A percentile compares a stretch with the other conserved stretches of the same genome.
phyloP scores from a whole-genome alignment of 2,329 filamentous ascomycete genomes.

The Akanthomyces dipterigenus region DNA sequence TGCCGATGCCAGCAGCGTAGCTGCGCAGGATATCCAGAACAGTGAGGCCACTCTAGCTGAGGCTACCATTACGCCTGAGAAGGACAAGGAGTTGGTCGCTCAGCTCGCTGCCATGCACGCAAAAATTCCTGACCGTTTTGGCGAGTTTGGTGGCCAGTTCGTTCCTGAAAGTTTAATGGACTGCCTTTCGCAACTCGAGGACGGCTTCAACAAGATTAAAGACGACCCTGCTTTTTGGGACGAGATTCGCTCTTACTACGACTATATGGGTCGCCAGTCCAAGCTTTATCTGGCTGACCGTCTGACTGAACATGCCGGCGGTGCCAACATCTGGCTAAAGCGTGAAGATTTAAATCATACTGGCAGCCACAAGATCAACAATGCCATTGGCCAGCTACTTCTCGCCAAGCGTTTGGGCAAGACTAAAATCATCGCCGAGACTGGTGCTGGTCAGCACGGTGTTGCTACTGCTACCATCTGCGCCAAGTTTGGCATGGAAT shows the following conservation, averaged over 20 bases:
- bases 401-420: constrained; percentile 83
- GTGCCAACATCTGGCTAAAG: constrained; percentile 96
- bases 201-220: constrained; percentile 80
- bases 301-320: constrained; percentile 80
- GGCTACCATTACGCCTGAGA: constrained; percentile 59
- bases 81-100: constrained; percentile 61
- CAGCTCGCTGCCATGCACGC: constrained; percentile 78
- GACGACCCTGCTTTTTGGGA: constrained; percentile 93
- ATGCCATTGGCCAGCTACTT: constrained; percentile 87
- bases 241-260: constrained; percentile 91
- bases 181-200: constrained; percentile 83
- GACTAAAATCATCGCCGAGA: constrained; percentile 96
- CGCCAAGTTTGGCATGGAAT: constrained; percentile 97
- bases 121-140: constrained; percentile 78
- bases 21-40: constrained; percentile 61
- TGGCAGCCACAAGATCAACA: constrained; percentile 99
- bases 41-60: constrained; percentile 59
- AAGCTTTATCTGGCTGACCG: constrained; percentile 85
- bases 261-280: constrained; percentile 93
- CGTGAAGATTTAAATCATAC: constrained; percentile 97
- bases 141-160: constrained; percentile 94
- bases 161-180: constrained; percentile 98
- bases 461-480: constrained; percentile 96
- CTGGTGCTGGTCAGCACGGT: constrained; percentile 94
- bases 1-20: constrained; percentile 24